Percentiles rank a stretch among this genome's conserved stretches.
Evolutionary conservation across 2,329 filamentous ascomycete genomes (phyloP).

Genomic region (Diaporthe nobilis): DNA sequence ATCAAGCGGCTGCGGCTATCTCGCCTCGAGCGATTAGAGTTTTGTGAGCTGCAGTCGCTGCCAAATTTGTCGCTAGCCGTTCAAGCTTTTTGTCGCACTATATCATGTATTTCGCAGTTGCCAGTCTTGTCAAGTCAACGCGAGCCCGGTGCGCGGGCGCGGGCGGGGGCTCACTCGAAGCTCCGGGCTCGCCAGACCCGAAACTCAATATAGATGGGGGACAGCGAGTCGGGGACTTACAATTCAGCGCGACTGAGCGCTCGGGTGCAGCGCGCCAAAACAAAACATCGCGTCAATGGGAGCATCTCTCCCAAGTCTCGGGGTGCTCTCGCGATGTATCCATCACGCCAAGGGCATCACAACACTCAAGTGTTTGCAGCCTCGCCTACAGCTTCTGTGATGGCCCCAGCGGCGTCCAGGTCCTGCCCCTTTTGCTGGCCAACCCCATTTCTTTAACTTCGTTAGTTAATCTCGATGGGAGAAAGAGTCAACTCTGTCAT

Average conservation of each 20-base stretch:
- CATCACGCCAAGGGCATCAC: not conserved
- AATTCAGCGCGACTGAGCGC: conserved; percentile 10
- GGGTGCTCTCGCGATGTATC: not conserved
- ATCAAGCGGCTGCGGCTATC: conserved; percentile 28
- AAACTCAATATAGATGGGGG: not conserved
- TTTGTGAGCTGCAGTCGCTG: not conserved
- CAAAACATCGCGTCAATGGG: not conserved
- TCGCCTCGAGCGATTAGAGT: conserved; percentile 23
- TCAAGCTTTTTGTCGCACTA: conserved; percentile 32
- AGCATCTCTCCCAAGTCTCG: not conserved
- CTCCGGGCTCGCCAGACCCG: conserved; percentile 21
- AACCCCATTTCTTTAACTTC: conserved; percentile 20
- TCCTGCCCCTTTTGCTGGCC: conserved; percentile 17
- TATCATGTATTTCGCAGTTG: conserved; percentile 1
- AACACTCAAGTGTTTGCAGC: not conserved
- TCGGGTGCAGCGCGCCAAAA: conserved; percentile 1
- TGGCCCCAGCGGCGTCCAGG: conserved; percentile 14
- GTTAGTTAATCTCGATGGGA: conserved; percentile 21
- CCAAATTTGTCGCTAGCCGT: not conserved
- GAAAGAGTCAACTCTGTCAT: not conserved
- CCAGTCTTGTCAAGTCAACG: conserved; percentile 3
- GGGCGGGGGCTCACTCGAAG: not conserved
- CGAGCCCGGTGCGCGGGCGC: not conserved
- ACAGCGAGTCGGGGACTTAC: not conserved
- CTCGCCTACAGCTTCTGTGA: conserved; percentile 4